Conservation (phyloP, 2,329 filamentous ascomycete species). For the Fusarium coffeatum region DNA sequence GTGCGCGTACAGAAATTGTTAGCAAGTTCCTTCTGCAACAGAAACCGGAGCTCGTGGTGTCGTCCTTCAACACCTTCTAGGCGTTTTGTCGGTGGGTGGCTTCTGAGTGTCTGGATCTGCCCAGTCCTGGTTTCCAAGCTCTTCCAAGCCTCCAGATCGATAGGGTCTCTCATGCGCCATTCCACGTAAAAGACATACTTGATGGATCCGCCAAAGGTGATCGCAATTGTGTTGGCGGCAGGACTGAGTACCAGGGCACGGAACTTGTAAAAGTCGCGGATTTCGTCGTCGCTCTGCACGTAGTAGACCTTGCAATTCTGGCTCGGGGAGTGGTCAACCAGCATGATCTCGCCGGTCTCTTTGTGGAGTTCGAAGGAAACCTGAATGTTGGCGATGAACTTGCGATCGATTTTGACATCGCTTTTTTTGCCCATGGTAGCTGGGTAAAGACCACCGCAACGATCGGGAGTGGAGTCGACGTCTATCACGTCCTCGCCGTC, state of each 20-base stretch:
- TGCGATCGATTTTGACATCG: background rate
- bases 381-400: background rate
- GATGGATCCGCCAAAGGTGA: background rate
- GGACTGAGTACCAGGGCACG: background rate
- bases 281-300: accelerated
- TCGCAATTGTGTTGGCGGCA: background rate
- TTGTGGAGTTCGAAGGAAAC: background rate
- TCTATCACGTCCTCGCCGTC: background rate
- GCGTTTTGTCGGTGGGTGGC: background rate
- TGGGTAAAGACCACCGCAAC: background rate
- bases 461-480: background rate
- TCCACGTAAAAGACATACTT: background rate
- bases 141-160: background rate
- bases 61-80: background rate
- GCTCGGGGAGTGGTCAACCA: background rate
- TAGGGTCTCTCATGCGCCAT: background rate
- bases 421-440: background rate
- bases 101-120: background rate
- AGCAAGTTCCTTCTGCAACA: background rate
- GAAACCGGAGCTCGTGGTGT: background rate
- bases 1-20: background rate
- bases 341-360: background rate
- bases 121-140: background rate
- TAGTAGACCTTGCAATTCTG: background rate
- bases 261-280: background rate